These are phyloP conservation scores for Phyllosticta citribraziliensis DNA, from an alignment of 2,329 filamentous ascomycete species.

Conservation along the genomic window DNA sequence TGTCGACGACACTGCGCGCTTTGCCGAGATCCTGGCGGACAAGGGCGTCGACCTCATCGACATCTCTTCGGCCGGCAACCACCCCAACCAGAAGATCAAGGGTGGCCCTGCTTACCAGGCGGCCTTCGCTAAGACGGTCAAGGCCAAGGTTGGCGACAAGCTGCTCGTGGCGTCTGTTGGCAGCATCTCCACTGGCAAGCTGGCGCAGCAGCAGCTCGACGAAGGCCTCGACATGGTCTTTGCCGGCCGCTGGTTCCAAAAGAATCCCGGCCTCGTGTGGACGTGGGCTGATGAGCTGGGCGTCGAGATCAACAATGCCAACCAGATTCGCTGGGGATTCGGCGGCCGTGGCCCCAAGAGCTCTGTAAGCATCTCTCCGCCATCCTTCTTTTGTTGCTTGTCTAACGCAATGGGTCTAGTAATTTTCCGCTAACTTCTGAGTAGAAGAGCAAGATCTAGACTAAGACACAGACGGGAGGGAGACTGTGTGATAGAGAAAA, in stretches of 20 bases:
- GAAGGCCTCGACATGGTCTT: conserved; percentile 58
- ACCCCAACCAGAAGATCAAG: conserved; percentile 50
- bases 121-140: conserved; percentile 61
- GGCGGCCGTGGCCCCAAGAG: conserved; percentile 34
- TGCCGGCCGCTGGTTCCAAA: conserved; percentile 66
- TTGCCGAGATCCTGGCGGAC: conserved; percentile 58
- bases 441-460: neutral
- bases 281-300: conserved; percentile 62
- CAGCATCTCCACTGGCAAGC: conserved; percentile 57
- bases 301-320: conserved; percentile 60
- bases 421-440: neutral
- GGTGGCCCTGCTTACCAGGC: conserved; percentile 62
- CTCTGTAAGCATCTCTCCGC: neutral
- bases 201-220: conserved; percentile 54
- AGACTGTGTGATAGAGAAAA: neutral
- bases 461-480: neutral
- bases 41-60: conserved; percentile 76
- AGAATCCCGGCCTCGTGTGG: conserved; percentile 71
- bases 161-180: conserved; percentile 68
- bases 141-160: conserved; percentile 60
- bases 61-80: conserved; percentile 67
- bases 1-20: conserved; percentile 49
- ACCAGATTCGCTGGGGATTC: conserved; percentile 58
- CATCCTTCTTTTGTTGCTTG: neutral
- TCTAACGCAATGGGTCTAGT: neutral